These are phyloP conservation scores for Pleurotus salmoneostramineus DNA, from an alignment of 768 basidiomycete species.

Conservation along the genomic window DNA sequence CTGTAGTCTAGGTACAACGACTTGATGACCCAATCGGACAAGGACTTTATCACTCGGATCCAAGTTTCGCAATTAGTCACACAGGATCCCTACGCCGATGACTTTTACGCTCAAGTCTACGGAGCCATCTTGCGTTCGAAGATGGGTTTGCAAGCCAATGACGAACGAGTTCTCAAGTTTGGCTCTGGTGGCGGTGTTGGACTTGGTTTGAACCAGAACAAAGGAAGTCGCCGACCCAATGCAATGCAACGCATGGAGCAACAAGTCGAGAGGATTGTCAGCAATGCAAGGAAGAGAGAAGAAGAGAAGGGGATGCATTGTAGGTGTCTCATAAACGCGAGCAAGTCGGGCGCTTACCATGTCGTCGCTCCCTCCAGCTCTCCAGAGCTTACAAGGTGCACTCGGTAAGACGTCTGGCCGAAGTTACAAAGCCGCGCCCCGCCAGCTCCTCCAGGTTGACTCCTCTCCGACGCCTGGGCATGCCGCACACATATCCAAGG, in stretches of 20 bases:
- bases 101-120: slow-evolving; percentile 98
- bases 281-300: slow-evolving; percentile 81
- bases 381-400: slow-evolving; percentile 85
- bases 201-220: slow-evolving; percentile 69
- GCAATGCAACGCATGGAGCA: slow-evolving; percentile 93
- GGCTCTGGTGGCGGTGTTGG: slow-evolving; percentile 82
- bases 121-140: slow-evolving; percentile 80
- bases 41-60: slow-evolving; percentile 98
- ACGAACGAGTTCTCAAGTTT: slow-evolving; percentile 83
- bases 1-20: slow-evolving; percentile 85
- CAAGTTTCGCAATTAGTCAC: slow-evolving; percentile 98
- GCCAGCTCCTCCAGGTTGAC: slow-evolving; percentile 91
- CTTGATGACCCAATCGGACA: slow-evolving; percentile 96
- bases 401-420: slow-evolving; percentile 92
- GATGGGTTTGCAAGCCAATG: slow-evolving; percentile 65
- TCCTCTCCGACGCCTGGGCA: slow-evolving; percentile 41
- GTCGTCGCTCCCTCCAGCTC: slow-evolving; percentile 32
- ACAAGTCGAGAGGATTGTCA: slow-evolving; percentile 96
- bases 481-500: slow-evolving; percentile 53
- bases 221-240: slow-evolving; percentile 63
- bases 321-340: slow-evolving; percentile 17
- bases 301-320: slow-evolving; percentile 76
- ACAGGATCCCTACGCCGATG: slow-evolving; percentile 95
- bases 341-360: not conserved
- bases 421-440: slow-evolving; percentile 94